Conservation (phyloP, 1,284 basidiomycete species). For the Tilletia caries region DNA sequence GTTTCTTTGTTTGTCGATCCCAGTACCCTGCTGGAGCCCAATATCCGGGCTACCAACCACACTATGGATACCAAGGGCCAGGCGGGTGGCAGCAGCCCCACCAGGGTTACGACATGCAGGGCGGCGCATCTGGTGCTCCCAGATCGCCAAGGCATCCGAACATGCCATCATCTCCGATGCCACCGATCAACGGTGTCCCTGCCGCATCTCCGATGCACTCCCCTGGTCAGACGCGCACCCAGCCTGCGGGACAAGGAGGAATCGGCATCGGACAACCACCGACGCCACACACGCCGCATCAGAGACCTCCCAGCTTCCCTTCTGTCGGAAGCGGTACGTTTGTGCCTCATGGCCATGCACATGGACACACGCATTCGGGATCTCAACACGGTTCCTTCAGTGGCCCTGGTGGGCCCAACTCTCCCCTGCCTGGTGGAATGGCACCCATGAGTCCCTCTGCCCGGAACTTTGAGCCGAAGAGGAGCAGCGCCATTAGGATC, state of each 20-base stretch:
- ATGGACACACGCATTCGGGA: conserved; percentile 2
- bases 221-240: conserved; percentile 11
- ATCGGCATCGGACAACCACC: conserved; percentile 16
- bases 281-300: conserved; percentile 10
- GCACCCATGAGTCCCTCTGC: conserved; percentile 51
- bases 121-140: conserved; percentile 23
- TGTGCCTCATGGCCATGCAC: not conserved
- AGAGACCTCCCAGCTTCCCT: conserved; percentile 8
- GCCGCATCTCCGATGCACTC: conserved; percentile 13
- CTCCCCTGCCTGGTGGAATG: conserved; percentile 6
- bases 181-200: conserved; percentile 10
- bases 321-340: not conserved
- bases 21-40: conserved; percentile 13
- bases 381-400: conserved; percentile 28
- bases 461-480: conserved; percentile 51
- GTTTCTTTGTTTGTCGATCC: not conserved
- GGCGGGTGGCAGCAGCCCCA: conserved; percentile 28
- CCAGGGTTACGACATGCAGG: conserved; percentile 35
- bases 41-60: conserved; percentile 29
- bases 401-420: conserved; percentile 2
- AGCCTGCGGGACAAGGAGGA: conserved; percentile 2
- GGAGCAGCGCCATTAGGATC: conserved; percentile 50
- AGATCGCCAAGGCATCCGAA: conserved; percentile 43
- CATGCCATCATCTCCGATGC: conserved; percentile 40
- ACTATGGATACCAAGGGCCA: conserved; percentile 38